Evolutionary conservation across 2,329 filamentous ascomycete species (phyloP).

Genomic region (Penicillium brevicompactum): DNA sequence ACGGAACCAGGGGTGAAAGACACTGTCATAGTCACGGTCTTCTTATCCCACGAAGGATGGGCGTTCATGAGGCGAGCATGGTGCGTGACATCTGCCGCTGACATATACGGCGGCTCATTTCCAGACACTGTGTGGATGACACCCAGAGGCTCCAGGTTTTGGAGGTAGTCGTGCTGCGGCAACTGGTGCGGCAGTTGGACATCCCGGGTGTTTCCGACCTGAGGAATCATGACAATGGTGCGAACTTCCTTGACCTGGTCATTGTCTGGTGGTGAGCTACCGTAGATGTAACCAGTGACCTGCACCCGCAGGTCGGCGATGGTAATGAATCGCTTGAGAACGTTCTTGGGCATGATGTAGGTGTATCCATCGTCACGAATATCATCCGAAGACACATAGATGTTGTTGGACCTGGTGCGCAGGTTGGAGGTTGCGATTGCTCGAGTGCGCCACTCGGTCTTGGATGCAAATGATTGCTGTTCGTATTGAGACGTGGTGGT

Average conservation of each 20-base stretch:
- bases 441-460: slow-evolving; percentile 97
- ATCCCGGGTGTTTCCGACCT: slow-evolving; percentile 90
- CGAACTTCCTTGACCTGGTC: slow-evolving; percentile 96
- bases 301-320: slow-evolving; percentile 96
- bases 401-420: slow-evolving; percentile 92
- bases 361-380: slow-evolving; percentile 88
- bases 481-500: slow-evolving; percentile 98
- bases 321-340: slow-evolving; percentile 96
- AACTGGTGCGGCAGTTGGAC: slow-evolving; percentile 87
- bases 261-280: slow-evolving; percentile 88
- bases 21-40: slow-evolving; percentile 91
- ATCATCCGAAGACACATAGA: slow-evolving; percentile 96
- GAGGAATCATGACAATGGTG: slow-evolving; percentile 96
- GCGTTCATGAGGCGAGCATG: slow-evolving; percentile 86
- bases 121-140: slow-evolving; percentile 95
- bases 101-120: slow-evolving; percentile 96
- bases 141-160: slow-evolving; percentile 83
- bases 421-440: slow-evolving; percentile 96
- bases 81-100: slow-evolving; percentile 88
- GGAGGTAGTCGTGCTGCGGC: slow-evolving; percentile 88
- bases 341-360: slow-evolving; percentile 99
- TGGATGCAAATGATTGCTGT: slow-evolving; percentile 95
- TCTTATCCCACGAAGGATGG: slow-evolving; percentile 80
- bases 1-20: slow-evolving; percentile 97
- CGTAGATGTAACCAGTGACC: slow-evolving; percentile 94